These are phyloP conservation scores for Malus hybrid DNA, from an alignment of 331 rosid genomes.

Conservation along the genomic window DNA sequence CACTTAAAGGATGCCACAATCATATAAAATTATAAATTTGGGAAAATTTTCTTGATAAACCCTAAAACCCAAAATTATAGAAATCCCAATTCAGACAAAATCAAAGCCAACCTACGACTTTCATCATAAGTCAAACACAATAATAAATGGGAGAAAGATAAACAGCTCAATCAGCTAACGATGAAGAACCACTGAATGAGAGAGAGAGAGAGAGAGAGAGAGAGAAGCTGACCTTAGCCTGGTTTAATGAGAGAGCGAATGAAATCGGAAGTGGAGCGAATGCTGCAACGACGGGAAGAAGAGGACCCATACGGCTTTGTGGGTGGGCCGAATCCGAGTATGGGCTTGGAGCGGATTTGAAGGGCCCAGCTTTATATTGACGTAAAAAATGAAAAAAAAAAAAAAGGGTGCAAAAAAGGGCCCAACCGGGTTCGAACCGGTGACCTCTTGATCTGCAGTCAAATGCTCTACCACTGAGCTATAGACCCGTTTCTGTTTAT, in stretches of 20 bases:
- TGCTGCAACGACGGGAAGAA: background rate
- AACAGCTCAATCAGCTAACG: background rate
- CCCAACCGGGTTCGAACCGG: conserved; percentile 99
- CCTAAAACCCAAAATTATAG: background rate
- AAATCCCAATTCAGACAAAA: background rate
- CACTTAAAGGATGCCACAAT: background rate
- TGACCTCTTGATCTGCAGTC: conserved; percentile 58
- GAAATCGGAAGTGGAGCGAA: background rate
- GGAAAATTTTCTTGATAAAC: background rate
- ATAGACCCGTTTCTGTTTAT: conserved; percentile 63
- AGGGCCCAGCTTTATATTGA: background rate
- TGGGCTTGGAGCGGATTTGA: background rate
- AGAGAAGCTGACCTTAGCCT: background rate
- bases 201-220: background rate
- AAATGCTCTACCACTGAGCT: conserved; percentile 51
- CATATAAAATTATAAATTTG: background rate
- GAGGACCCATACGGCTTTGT: too few species aligned
- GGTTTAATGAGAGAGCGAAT: background rate
- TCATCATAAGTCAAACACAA: background rate
- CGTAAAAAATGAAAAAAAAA: background rate
- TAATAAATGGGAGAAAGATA: background rate
- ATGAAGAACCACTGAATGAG: too few species aligned
- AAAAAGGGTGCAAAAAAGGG: conserved; percentile 20
- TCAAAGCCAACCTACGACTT: too few species aligned
- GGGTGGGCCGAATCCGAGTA: background rate